These are phyloP conservation scores for Gossypium arboreum DNA, from an alignment of 345 rosid genomes.

Conservation along the genomic window DNA sequence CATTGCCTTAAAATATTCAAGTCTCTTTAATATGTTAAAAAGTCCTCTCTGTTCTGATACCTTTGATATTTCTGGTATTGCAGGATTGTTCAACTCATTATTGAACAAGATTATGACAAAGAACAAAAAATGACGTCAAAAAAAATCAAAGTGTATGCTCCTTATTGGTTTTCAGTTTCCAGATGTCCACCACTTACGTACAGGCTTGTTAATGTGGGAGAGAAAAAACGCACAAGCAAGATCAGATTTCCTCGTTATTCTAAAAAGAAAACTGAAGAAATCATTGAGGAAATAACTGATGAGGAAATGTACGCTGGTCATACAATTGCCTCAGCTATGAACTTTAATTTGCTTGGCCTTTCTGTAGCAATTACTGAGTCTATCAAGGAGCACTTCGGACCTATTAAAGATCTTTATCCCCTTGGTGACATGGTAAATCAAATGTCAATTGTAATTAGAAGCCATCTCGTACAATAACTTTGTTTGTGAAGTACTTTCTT, in stretches of 20 bases:
- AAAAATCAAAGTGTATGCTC: conserved; percentile 74
- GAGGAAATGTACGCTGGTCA: conserved; percentile 75
- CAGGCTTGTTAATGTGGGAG: conserved; percentile 50
- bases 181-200: conserved; percentile 81
- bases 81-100: conserved; percentile 79
- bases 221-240: conserved; percentile 45
- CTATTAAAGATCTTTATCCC: conserved; percentile 72
- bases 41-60: conserved; percentile 24
- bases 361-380: conserved; percentile 58
- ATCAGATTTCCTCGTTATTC: conserved; percentile 30
- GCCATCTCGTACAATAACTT: background rate
- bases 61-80: conserved; percentile 22
- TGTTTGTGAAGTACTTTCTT: conserved; percentile 2
- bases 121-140: conserved; percentile 51
- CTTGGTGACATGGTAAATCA: conserved; percentile 84
- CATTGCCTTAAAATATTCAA: conserved; percentile 6
- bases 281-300: conserved; percentile 58
- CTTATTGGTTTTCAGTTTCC: conserved; percentile 80
- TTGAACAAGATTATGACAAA: conserved; percentile 76
- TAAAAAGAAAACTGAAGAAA: conserved; percentile 37
- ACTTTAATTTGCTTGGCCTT: conserved; percentile 64
- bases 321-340: conserved; percentile 87
- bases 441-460: background rate
- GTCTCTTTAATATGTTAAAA: conserved; percentile 10
- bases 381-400: conserved; percentile 58